Evolutionary conservation across 2,329 filamentous ascomycete species (phyloP).

Genomic region (Xylariales sp.): DNA sequence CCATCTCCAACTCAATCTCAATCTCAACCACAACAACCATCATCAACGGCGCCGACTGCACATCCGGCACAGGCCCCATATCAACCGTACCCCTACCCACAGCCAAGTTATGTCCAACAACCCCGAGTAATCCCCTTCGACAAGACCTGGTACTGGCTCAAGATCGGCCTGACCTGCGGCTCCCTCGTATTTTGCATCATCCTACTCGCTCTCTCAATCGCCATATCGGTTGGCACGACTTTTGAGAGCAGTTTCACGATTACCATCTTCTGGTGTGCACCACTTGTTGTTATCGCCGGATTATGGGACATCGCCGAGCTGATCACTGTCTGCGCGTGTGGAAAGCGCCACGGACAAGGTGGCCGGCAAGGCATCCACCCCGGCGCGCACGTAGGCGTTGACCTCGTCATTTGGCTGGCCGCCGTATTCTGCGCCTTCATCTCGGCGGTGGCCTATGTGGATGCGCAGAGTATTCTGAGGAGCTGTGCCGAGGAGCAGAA

Average conservation of each 20-base stretch:
- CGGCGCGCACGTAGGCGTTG: slow-evolving; percentile 11
- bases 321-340: slow-evolving; percentile 8
- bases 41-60: not conserved
- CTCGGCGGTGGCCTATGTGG: not conserved
- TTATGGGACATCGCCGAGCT: slow-evolving; percentile 10
- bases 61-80: not conserved
- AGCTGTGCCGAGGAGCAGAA: not conserved
- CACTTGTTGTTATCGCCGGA: slow-evolving; percentile 2
- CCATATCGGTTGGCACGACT: not conserved
- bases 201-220: slow-evolving; percentile 1
- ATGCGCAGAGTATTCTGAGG: not conserved
- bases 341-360: slow-evolving; percentile 1
- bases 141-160: slow-evolving; percentile 11
- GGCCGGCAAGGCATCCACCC: slow-evolving; percentile 11
- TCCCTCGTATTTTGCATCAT: slow-evolving; percentile 10
- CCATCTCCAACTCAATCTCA: too few species aligned
- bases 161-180: slow-evolving; percentile 4
- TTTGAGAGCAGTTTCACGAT: not conserved
- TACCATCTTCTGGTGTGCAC: slow-evolving; percentile 2
- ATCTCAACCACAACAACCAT: not conserved
- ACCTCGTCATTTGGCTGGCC: slow-evolving; percentile 9
- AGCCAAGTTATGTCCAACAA: not conserved
- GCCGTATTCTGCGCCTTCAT: slow-evolving; percentile 6
- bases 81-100: not conserved
- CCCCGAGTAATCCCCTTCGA: slow-evolving; percentile 8